Evolutionary conservation across 306 rosid genomes (phyloP).

Genomic region (Glycyrrhiza uralensis): DNA sequence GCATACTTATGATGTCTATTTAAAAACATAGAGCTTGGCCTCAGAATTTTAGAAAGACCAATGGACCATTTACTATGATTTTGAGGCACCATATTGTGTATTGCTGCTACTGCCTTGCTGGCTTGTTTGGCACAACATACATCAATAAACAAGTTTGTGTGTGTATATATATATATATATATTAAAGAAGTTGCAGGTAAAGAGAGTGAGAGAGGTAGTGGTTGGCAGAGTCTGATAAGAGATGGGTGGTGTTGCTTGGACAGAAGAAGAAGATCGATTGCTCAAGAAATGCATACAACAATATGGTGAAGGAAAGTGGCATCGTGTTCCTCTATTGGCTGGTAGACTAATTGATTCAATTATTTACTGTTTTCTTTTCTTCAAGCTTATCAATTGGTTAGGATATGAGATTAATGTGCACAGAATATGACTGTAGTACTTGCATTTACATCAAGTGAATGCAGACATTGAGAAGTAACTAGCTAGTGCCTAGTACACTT

Average conservation of each 20-base stretch:
- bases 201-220: background rate
- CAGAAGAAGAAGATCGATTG: conserved; percentile 56
- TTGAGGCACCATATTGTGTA: background rate
- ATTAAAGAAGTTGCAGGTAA: conserved; percentile 13
- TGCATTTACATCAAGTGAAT: background rate
- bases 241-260: conserved; percentile 80
- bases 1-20: conserved; percentile 41
- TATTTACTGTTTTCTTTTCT: background rate
- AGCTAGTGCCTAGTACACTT: background rate
- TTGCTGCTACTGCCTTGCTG: conserved; percentile 25
- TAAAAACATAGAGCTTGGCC: conserved; percentile 28
- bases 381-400: background rate
- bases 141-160: background rate
- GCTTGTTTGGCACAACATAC: conserved; percentile 31
- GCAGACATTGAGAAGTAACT: background rate
- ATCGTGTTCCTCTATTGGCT: conserved; percentile 61
- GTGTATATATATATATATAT: background rate
- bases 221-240: background rate
- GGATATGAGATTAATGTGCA: background rate
- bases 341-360: conserved; percentile 30
- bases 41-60: conserved; percentile 34
- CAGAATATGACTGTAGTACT: background rate
- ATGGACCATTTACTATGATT: conserved; percentile 47
- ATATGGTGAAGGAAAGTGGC: conserved; percentile 76
- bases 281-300: conserved; percentile 65